Base-by-base conservation (phyloP, 805 yeast genomes). In the Wickerhamomyces sydowiorum region DNA sequence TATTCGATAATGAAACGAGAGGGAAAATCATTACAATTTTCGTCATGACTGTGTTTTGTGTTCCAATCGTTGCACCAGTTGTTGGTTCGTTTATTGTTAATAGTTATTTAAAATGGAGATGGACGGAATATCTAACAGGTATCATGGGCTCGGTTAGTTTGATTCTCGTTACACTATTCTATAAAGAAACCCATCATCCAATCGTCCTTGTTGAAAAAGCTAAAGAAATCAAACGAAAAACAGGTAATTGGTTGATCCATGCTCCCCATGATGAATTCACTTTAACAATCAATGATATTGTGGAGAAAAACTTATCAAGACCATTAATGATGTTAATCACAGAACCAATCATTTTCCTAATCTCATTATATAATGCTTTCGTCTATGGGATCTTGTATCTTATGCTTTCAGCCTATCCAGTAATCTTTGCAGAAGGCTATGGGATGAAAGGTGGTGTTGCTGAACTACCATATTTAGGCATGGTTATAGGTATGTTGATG, bases 41-140 rank as follows among this genome's bases (percentile, higher is more conserved):
- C 53, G 70, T 87, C 1, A 72, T 85, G 66, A 78, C 82, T 36
- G 86, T 87, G 28, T 84, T 86, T 49, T 69, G 73, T 28, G 93
- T 95, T 44, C 96, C 96, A 20, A 72, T 86, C 67, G 41, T 83
- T 27, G 91, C 91, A 0, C 96, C 96, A 15, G 78, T 89, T 43
- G 75, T 76, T 37, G 86, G 90, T 45, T 81, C 82, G 0, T 86
- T 81, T 60, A 78, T 82, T 35, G 72, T 69, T 15, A 72, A 77
- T 43, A 53, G 64, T 9, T 66, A 72, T 42, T 65, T 88, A 33
- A 86, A 88, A 17, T 86, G 95, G 95, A 71, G 96, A 57, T 87
- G 95, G 95, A 74, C 86, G 12, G 73, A 70, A 48, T 87, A 86
- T 60, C 64, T 86, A 43, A 71, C 81, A 2, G 91, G 86, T 47